Conservation (phyloP, 129 eudicot species). For the Gnaphalium uliginosum region DNA sequence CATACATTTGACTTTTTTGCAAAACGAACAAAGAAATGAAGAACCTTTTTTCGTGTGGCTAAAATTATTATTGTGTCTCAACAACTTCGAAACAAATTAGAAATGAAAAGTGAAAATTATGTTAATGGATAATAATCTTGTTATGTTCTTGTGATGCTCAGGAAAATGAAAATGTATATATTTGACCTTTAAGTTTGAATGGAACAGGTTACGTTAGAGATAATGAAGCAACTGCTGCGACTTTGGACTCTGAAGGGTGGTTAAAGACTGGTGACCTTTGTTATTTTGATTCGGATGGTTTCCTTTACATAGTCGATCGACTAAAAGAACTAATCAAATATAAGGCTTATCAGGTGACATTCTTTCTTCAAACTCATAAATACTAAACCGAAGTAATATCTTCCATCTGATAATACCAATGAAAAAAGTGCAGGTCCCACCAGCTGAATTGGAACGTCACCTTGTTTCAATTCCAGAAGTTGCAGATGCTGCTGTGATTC, state of each 20-base stretch:
- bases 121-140: background rate
- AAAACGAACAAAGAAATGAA: background rate
- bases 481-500: slow-evolving; percentile 92
- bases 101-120: background rate
- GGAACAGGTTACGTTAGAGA: slow-evolving; percentile 80
- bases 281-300: slow-evolving; percentile 80
- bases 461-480: slow-evolving; percentile 75
- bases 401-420: slow-evolving; percentile 16
- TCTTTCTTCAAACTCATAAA: background rate
- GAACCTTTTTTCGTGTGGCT: background rate
- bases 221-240: slow-evolving; percentile 68
- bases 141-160: background rate
- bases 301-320: slow-evolving; percentile 76
- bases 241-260: slow-evolving; percentile 85
- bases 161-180: background rate
- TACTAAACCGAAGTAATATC: background rate
- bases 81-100: background rate
- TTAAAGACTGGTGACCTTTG: slow-evolving; percentile 90
- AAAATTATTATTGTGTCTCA: background rate
- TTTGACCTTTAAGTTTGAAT: slow-evolving; percentile 12
- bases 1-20: background rate
- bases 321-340: slow-evolving; percentile 85
- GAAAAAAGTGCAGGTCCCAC: slow-evolving; percentile 70
- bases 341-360: slow-evolving; percentile 84
- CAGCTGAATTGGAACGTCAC: slow-evolving; percentile 82